Percentiles rank a stretch among this genome's conserved stretches.
Evolutionary conservation across 805 yeast species (phyloP).

Genomic region (Candida rishiriensis): DNA sequence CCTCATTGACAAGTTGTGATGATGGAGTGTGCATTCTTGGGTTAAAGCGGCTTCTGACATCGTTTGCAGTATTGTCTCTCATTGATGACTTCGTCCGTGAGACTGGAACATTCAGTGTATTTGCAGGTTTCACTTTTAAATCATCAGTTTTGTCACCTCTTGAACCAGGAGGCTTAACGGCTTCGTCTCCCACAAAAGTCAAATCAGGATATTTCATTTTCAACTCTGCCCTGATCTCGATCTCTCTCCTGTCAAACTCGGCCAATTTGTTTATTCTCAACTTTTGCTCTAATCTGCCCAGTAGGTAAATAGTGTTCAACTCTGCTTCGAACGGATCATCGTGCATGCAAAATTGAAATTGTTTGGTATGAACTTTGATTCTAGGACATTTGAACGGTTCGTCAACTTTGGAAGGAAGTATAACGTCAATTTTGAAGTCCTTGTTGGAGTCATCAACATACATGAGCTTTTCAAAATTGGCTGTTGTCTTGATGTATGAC

Average conservation of each 20-base stretch:
- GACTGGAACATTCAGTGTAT: not conserved
- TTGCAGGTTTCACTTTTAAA: not conserved
- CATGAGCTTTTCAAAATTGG: constrained; percentile 24
- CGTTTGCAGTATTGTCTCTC: not conserved
- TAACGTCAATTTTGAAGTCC: constrained; percentile 29
- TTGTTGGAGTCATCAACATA: constrained; percentile 13
- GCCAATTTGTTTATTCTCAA: constrained; percentile 47
- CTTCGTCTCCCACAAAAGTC: constrained; percentile 19
- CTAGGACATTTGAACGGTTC: constrained; percentile 48
- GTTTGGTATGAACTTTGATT: constrained; percentile 49
- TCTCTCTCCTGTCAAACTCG: constrained; percentile 21
- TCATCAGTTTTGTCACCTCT: not conserved
- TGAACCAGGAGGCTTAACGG: constrained; percentile 8
- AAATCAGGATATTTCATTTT: constrained; percentile 30
- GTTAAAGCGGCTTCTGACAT: not conserved
- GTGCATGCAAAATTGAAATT: constrained; percentile 63
- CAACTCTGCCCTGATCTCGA: constrained; percentile 16
- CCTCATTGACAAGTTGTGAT: constrained; percentile 20
- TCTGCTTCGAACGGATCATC: constrained; percentile 89
- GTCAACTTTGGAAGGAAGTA: constrained; percentile 31
- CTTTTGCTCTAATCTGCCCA: constrained; percentile 65
- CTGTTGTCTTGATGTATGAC: constrained; percentile 53
- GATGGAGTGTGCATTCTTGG: not conserved
- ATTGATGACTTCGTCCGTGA: not conserved
- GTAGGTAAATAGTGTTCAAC: constrained; percentile 56